These are phyloP conservation scores for Asterophora parasitica DNA, from an alignment of 768 basidiomycete genomes.

Conservation along the genomic window DNA sequence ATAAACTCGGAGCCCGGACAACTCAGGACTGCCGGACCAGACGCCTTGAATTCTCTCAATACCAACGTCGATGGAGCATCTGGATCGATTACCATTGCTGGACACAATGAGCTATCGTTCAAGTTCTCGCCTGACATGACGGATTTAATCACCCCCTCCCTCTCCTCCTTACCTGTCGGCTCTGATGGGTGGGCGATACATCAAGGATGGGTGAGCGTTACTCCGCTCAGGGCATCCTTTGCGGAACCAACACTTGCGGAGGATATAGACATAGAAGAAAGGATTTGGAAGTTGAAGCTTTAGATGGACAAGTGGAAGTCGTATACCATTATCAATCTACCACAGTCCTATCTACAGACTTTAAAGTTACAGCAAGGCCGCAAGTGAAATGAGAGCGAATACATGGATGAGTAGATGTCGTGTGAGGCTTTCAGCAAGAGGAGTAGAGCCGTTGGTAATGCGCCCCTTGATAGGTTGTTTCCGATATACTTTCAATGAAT, in stretches of 20 bases:
- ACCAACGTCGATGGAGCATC: conserved; percentile 1
- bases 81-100: conserved; percentile 1
- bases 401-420: not conserved
- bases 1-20: conserved; percentile 14
- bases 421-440: not conserved
- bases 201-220: conserved; percentile 69
- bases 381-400: not conserved
- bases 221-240: conserved; percentile 72
- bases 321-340: not conserved
- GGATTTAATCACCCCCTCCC: conserved; percentile 57
- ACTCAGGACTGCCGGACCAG: conserved; percentile 38
- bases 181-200: conserved; percentile 80
- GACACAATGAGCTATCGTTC: conserved; percentile 50
- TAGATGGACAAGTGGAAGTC: conserved; percentile 22
- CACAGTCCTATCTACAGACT: not conserved
- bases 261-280: conserved; percentile 31
- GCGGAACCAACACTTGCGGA: conserved; percentile 48
- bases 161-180: conserved; percentile 61
- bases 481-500: conserved; percentile 70
- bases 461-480: conserved; percentile 43
- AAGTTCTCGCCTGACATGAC: conserved; percentile 68
- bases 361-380: not conserved
- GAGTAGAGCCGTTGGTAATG: conserved; percentile 19
- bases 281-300: conserved; percentile 55
- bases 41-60: conserved; percentile 27